phyloP scores from a whole-genome alignment of 768 basidiomycete species.

The Lactarius indigo region DNA sequence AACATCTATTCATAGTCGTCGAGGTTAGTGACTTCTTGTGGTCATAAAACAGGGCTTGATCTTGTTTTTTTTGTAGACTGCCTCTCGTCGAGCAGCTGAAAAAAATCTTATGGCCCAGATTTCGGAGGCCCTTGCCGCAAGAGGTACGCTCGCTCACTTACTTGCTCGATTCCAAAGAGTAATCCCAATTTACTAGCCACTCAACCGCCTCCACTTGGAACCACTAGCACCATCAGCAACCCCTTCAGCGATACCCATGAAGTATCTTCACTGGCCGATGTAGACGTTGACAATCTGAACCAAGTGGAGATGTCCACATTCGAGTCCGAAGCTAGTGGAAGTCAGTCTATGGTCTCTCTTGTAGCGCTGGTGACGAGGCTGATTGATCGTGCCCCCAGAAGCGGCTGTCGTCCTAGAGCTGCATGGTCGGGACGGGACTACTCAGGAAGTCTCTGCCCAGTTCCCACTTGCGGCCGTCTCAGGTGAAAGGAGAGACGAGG shows the following conservation, averaged over 20 bases:
- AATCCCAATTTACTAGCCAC: background rate
- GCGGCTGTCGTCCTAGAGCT: background rate
- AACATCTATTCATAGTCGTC: background rate
- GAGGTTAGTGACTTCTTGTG: background rate
- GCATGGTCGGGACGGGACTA: background rate
- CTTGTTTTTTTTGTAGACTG: background rate
- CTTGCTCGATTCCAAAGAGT: background rate
- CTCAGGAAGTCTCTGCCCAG: background rate
- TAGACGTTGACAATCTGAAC: background rate
- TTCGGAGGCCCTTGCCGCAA: background rate
- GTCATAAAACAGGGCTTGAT: background rate
- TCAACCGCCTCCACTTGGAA: background rate
- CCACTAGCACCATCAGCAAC: background rate
- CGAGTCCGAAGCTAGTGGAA: background rate
- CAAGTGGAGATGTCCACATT: conserved; percentile 6
- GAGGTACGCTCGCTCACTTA: background rate
- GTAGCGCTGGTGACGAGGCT: background rate
- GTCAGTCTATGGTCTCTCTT: background rate
- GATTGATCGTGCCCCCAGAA: background rate
- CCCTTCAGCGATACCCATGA: conserved; percentile 7
- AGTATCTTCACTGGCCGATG: background rate
- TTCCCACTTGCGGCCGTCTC: background rate
- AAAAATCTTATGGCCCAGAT: background rate
- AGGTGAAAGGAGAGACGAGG: background rate
- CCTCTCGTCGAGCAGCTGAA: background rate